A percentile compares a stretch with the other conserved stretches of the same genome.
phyloP scores from a whole-genome alignment of 306 rosid species.

The Corylus heterophylla region DNA sequence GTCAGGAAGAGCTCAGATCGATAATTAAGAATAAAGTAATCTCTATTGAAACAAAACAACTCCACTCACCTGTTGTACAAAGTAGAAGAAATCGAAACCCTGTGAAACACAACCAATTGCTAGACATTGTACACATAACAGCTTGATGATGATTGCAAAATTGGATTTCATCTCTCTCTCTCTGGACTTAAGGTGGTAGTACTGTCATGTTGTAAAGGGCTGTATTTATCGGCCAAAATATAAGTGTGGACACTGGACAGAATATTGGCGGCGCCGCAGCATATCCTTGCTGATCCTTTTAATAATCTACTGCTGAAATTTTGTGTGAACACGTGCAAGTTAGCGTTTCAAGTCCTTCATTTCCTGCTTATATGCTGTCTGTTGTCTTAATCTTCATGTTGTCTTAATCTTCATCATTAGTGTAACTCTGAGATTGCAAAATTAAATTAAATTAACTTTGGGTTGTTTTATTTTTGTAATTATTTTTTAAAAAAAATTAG shows the following conservation, averaged over 20 bases:
- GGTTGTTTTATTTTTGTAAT: no score
- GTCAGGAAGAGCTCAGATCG: background rate
- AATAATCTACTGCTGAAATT: background rate
- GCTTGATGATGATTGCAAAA: conserved; percentile 12
- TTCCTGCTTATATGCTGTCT: no score
- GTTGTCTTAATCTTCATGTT: no score
- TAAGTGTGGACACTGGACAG: background rate
- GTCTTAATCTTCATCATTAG: no score
- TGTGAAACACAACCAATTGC: conserved; percentile 22
- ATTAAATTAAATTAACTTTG: no score
- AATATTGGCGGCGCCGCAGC: background rate
- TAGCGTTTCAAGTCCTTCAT: background rate
- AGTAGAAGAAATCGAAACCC: conserved; percentile 37
- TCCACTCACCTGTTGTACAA: conserved; percentile 39
- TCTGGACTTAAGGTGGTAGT: background rate
- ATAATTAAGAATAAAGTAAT: no score
- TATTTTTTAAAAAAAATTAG: no score
- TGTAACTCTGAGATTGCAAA: no score
- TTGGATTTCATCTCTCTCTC: conserved; percentile 9
- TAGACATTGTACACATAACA: conserved; percentile 23
- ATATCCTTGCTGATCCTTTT: background rate
- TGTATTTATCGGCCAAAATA: background rate
- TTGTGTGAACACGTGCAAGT: background rate
- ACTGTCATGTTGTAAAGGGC: background rate
- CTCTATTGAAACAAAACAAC: background rate